A percentile compares a stretch with the other conserved stretches of the same genome.
Evolutionary conservation across 305 asterid species (phyloP).

Genomic region (Solanum hybrid): DNA sequence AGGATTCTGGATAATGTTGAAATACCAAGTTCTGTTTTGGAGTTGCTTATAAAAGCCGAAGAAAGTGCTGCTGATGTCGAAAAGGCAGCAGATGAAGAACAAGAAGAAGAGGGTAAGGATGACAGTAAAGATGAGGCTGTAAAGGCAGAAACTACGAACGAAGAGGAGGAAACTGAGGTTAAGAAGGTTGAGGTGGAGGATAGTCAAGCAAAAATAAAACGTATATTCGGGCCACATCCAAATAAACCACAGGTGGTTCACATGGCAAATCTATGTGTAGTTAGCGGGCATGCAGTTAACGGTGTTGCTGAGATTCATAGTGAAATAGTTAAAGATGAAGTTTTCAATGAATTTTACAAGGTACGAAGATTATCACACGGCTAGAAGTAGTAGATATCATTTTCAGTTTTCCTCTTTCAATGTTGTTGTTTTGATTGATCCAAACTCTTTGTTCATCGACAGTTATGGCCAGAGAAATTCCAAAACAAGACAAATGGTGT

Average conservation of each 20-base stretch:
- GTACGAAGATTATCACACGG: constrained; percentile 1
- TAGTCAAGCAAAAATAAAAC: constrained; percentile 18
- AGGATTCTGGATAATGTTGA: constrained; percentile 51
- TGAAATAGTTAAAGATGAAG: constrained; percentile 47
- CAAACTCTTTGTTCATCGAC: background rate
- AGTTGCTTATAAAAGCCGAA: constrained; percentile 29
- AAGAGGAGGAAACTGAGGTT: constrained; percentile 17
- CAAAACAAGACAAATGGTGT: constrained; percentile 64
- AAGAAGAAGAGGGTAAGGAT: background rate
- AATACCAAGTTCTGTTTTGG: constrained; percentile 33
- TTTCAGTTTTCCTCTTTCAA: background rate
- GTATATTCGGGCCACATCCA: constrained; percentile 27
- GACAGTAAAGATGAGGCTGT: constrained; percentile 12
- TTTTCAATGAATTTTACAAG: constrained; percentile 50
- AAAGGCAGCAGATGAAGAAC: constrained; percentile 5
- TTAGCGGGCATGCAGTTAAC: constrained; percentile 55
- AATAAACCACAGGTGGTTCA: constrained; percentile 37
- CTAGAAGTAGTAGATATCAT: background rate
- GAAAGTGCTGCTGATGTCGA: constrained; percentile 20
- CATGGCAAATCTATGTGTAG: constrained; percentile 55
- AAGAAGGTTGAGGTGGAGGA: constrained; percentile 8
- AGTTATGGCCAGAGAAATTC: constrained; percentile 63
- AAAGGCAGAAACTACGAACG: constrained; percentile 15
- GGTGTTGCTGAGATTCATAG: constrained; percentile 66
- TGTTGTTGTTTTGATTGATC: background rate